Conservation (phyloP, 2,329 filamentous ascomycete species). For the Colletotrichum filicis region DNA sequence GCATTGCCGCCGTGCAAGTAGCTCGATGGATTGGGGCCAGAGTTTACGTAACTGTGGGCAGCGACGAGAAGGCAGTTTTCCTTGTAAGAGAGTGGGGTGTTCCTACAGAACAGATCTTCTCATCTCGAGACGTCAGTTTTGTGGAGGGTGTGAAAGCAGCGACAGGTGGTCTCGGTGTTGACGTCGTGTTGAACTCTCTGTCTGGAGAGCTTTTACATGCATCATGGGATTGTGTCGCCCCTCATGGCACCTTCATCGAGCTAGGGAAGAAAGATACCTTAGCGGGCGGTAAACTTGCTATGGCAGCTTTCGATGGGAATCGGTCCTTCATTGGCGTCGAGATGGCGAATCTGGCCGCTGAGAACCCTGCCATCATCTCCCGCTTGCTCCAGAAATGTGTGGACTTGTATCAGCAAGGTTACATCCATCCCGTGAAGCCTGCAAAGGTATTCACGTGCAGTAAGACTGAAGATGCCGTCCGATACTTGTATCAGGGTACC, state of each 20-base stretch:
- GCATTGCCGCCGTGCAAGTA: slow-evolving; percentile 11
- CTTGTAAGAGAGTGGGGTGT: background rate
- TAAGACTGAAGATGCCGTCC: background rate
- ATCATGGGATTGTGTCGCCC: slow-evolving; percentile 56
- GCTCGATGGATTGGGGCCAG: background rate
- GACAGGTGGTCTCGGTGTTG: slow-evolving; percentile 46
- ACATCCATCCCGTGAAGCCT: background rate
- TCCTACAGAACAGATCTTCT: slow-evolving; percentile 44
- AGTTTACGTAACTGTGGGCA: slow-evolving; percentile 50
- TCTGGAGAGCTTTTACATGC: slow-evolving; percentile 54
- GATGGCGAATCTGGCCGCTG: slow-evolving; percentile 36
- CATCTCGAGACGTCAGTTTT: slow-evolving; percentile 45
- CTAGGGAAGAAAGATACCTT: slow-evolving; percentile 57
- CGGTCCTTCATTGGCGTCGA: slow-evolving; percentile 50
- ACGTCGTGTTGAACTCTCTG: slow-evolving; percentile 54
- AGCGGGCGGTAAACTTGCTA: slow-evolving; percentile 53
- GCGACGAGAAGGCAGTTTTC: slow-evolving; percentile 44
- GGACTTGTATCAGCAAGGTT: background rate
- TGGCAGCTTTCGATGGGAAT: slow-evolving; percentile 55
- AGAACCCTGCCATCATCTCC: slow-evolving; percentile 17
- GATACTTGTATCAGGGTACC: background rate
- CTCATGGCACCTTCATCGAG: slow-evolving; percentile 57
- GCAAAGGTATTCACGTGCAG: background rate
- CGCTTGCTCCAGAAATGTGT: background rate
- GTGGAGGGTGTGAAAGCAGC: slow-evolving; percentile 39